Base-by-base conservation (phyloP, 768 basidiomycete species). In the Tylopilus sp. region DNA sequence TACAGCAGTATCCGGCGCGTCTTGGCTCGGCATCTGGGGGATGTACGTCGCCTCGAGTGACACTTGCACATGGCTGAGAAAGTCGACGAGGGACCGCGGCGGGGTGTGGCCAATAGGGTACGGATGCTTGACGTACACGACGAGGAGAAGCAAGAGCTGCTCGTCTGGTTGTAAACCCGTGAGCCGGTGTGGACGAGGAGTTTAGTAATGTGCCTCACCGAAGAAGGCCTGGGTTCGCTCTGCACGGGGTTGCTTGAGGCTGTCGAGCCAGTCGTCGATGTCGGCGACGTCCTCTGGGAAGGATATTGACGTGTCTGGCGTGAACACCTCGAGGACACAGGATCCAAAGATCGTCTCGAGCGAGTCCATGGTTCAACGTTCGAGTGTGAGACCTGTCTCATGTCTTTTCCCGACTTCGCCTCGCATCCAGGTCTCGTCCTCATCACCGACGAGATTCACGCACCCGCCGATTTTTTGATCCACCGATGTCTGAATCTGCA, bases 31-130 rank as follows among this genome's bases (percentile, higher is more conserved):
- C 12, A 72, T 65, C 33, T 78, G 73, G 2, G 86, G 79, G 43
- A 89, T 87, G 62, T 92, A 95, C 3, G 82, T 83, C 2, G 90
- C 88, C 50, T 92, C 91, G 41, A 92, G 76, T 7, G 90, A 82
- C 15, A 92, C 74, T 69, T 94, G 86, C 7, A 87, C 68, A 65
- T 86, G 85, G 3, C 81, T 69, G 38, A 91, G 72, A 60, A 88
- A 82, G 6, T 79, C 68, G 7, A 88, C 71, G 25, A 91, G 70
- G 21, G 59, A 33, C 3, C 62, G 41, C 2, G 76, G 73, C 12
- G 71, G 70, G 18, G 56, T 48, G n/a, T 50, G 42, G 18, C 40
- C 50, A 40, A 62, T 56, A 6, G 77, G 76, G 4, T 58, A 68
- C 41, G 50, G 61, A 59, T 59, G 59, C 15, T 59, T 62, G 57